phyloP scores from a whole-genome alignment of 192 early-diverging fungal genomes.

The Linnemannia elongata region DNA sequence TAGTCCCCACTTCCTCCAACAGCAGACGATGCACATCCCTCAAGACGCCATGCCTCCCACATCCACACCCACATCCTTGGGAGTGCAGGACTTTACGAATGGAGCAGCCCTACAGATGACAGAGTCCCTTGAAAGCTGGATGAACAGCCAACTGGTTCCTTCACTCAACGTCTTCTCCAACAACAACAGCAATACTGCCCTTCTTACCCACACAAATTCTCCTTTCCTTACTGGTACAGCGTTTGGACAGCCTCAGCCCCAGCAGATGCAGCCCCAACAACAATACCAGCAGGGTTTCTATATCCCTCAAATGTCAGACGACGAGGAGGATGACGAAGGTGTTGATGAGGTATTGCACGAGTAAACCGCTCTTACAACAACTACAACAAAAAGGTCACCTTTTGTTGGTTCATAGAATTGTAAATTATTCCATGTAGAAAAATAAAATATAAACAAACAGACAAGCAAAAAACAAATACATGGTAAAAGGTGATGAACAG shows the following conservation, averaged over 20 bases:
- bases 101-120: background rate
- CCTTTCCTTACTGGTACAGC: background rate
- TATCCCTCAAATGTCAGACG: constrained; percentile 49
- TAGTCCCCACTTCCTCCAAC: background rate
- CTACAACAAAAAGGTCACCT: too few species aligned
- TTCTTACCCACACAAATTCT: background rate
- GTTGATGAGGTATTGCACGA: background rate
- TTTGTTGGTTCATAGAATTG: too few species aligned
- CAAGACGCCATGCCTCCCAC: background rate
- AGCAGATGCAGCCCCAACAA: constrained; percentile 25
- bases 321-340: constrained; percentile 46
- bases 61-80: background rate
- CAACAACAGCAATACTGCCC: constrained; percentile 1
- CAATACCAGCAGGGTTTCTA: constrained; percentile 48
- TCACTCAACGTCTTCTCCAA: background rate
- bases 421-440: too few species aligned
- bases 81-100: background rate
- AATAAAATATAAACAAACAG: too few species aligned
- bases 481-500: too few species aligned
- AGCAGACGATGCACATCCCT: background rate
- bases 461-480: too few species aligned
- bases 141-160: background rate
- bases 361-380: too few species aligned
- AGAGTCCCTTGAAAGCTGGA: background rate
- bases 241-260: background rate